A percentile compares a stretch with the other conserved stretches of the same genome.
These are phyloP conservation scores for Pleurostoma richardsiae DNA, from an alignment of 2,329 filamentous ascomycete genomes.

Conservation along the genomic window DNA sequence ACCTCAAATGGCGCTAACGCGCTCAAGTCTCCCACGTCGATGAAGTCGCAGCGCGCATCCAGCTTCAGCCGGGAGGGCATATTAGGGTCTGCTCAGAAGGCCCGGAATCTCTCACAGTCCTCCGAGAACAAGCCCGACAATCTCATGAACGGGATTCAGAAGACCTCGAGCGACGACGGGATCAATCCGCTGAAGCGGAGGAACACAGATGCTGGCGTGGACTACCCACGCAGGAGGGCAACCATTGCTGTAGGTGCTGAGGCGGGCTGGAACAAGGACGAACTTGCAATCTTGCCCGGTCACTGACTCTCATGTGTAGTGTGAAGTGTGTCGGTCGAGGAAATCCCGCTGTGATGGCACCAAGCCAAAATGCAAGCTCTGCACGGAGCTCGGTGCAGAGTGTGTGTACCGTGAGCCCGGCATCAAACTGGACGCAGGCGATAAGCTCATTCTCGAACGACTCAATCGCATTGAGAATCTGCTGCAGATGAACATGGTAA, in stretches of 20 bases:
- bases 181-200: constrained; percentile 56
- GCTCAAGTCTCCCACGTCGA: constrained; percentile 46
- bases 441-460: constrained; percentile 79
- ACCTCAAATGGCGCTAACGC: constrained; percentile 32
- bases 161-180: constrained; percentile 44
- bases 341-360: constrained; percentile 77
- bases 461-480: constrained; percentile 73
- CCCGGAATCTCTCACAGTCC: constrained; percentile 50
- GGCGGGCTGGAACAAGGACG: no score
- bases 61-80: constrained; percentile 52
- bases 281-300: constrained; percentile 3
- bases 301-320: constrained; percentile 38
- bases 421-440: constrained; percentile 81
- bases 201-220: constrained; percentile 55
- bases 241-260: constrained; percentile 56
- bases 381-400: constrained; percentile 74
- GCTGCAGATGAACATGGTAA: constrained; percentile 63
- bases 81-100: constrained; percentile 46
- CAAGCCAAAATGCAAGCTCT: constrained; percentile 80
- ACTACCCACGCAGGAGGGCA: constrained; percentile 60
- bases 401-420: constrained; percentile 82
- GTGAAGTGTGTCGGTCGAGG: constrained; percentile 74
- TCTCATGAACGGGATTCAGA: constrained; percentile 38
- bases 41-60: constrained; percentile 41
- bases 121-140: constrained; percentile 41